Evolutionary conservation across 2,329 filamentous ascomycete genomes (phyloP).

Genomic region (Monilinia vaccinii-corymbosi): DNA sequence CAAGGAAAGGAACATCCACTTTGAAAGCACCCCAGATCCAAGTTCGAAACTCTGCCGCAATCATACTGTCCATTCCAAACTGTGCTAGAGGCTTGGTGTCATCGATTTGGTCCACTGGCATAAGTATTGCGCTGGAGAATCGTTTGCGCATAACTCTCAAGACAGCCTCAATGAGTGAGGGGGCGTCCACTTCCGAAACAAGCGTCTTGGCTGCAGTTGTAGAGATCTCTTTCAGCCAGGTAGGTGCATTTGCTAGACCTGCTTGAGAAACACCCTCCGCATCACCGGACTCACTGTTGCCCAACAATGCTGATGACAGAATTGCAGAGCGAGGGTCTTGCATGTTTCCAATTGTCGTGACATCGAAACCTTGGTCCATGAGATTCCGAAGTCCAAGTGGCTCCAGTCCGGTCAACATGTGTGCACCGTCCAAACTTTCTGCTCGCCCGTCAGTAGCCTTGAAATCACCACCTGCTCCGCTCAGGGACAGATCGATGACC

Average conservation of each 20-base stretch:
- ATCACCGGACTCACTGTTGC: neutral
- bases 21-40: conserved; percentile 31
- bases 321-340: conserved; percentile 4
- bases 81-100: conserved; percentile 22
- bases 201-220: neutral
- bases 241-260: neutral
- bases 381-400: conserved; percentile 3
- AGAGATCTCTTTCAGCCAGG: neutral
- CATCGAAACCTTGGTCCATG: conserved; percentile 5
- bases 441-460: conserved; percentile 12
- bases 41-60: conserved; percentile 33
- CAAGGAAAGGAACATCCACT: conserved; percentile 29
- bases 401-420: conserved; percentile 13
- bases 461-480: conserved; percentile 27
- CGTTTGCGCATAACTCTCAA: conserved; percentile 15
- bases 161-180: conserved; percentile 18
- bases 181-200: conserved; percentile 14
- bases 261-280: neutral
- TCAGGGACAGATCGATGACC: conserved; percentile 8
- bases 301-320: neutral
- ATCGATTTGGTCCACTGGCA: conserved; percentile 25
- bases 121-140: conserved; percentile 22
- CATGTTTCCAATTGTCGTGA: neutral
- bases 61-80: conserved; percentile 35
- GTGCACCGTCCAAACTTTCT: neutral